Evolutionary conservation across 805 yeast genomes (phyloP).

Genomic region (Nakazawaea ernobii): DNA sequence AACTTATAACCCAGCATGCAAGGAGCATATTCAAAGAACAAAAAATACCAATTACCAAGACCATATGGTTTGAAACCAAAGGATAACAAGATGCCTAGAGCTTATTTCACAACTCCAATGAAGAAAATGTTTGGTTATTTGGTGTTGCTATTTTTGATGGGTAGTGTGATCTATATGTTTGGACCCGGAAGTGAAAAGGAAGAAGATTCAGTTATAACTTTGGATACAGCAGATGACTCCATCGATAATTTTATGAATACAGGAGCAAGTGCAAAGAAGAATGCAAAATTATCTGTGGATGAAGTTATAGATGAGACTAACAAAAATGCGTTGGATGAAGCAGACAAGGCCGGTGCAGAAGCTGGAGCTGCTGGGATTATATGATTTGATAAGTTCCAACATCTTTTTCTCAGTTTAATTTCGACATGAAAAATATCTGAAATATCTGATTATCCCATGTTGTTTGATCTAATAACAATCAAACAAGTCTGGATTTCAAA

Average conservation of each 20-base stretch:
- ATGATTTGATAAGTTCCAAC: too few relatives aligned
- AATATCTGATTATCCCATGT: too few relatives aligned
- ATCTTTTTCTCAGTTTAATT: too few relatives aligned
- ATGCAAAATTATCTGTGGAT: constrained; percentile 7
- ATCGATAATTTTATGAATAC: constrained; percentile 9
- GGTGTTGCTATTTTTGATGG: constrained; percentile 26
- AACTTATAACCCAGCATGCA: constrained; percentile 18
- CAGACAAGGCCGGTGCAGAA: background rate
- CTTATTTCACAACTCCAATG: constrained; percentile 40
- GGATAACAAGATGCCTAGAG: constrained; percentile 18
- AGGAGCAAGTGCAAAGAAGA: constrained; percentile 8
- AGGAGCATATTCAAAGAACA: constrained; percentile 21
- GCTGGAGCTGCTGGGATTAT: background rate
- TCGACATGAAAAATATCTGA: too few relatives aligned
- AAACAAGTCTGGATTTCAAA: too few relatives aligned
- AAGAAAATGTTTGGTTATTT: constrained; percentile 37
- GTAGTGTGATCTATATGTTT: constrained; percentile 23
- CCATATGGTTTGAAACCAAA: constrained; percentile 31
- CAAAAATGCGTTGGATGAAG: background rate
- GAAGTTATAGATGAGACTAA: constrained; percentile 9
- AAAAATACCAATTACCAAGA: constrained; percentile 34
- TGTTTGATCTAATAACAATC: too few relatives aligned
- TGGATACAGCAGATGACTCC: constrained; percentile 18
- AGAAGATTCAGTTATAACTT: constrained; percentile 6
- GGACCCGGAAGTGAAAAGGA: constrained; percentile 21